These are phyloP conservation scores for Citrullus colocynthis DNA, from an alignment of 306 rosid species.

Conservation along the genomic window DNA sequence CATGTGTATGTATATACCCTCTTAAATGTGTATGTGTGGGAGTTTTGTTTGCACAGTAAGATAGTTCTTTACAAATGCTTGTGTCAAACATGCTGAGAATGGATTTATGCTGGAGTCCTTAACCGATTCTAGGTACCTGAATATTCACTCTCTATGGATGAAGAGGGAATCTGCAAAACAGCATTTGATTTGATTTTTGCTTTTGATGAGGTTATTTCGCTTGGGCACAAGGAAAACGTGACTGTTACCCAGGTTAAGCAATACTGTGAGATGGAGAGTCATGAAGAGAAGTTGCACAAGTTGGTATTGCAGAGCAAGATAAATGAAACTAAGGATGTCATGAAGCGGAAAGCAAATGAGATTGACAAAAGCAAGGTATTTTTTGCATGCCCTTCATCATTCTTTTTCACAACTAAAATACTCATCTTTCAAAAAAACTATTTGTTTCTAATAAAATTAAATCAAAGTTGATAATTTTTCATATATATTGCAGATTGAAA, in stretches of 20 bases:
- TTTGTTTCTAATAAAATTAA: not conserved
- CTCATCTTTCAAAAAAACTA: not conserved
- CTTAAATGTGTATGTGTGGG: not conserved
- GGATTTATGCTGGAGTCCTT: slow-evolving; percentile 28
- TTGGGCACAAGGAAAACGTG: slow-evolving; percentile 97
- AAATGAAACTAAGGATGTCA: slow-evolving; percentile 87
- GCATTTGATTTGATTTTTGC: slow-evolving; percentile 96
- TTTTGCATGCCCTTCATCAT: not conserved
- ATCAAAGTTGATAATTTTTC: not conserved
- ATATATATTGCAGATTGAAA: slow-evolving; percentile 60
- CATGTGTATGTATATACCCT: not conserved
- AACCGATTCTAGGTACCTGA: slow-evolving; percentile 72
- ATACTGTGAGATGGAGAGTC: slow-evolving; percentile 99
- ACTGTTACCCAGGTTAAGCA: slow-evolving; percentile 96
- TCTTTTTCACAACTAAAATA: not conserved
- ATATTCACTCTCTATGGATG: slow-evolving; percentile 76
- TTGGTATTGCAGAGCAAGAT: slow-evolving; percentile 87
- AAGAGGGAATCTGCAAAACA: slow-evolving; percentile 77
- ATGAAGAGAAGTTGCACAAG: slow-evolving; percentile 94
- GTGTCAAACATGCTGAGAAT: not conserved
- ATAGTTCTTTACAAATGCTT: not conserved
- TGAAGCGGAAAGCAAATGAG: slow-evolving; percentile 97
- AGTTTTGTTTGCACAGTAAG: not conserved
- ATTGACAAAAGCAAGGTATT: slow-evolving; percentile 98
- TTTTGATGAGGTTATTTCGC: slow-evolving; percentile 87